Evolutionary conservation across 1,284 basidiomycete species (phyloP).

Genomic region (Waitea zeae): DNA sequence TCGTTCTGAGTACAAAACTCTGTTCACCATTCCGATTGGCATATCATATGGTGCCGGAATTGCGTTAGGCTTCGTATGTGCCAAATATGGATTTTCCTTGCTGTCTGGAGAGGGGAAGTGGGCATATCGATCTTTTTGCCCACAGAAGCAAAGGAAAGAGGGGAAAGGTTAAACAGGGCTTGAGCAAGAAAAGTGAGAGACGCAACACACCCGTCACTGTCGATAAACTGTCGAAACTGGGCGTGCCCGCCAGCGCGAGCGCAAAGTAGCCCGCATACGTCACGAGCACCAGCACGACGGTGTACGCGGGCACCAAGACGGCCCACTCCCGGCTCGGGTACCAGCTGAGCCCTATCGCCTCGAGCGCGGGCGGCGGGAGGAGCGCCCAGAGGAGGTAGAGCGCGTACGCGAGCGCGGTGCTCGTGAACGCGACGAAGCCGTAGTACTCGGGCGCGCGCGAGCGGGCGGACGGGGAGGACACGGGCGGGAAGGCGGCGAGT

Average conservation of each 20-base stretch:
- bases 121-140: constrained; percentile 23
- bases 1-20: constrained; percentile 29
- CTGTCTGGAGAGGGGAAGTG: constrained; percentile 27
- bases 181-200: constrained; percentile 1
- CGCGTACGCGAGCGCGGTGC: constrained; percentile 55
- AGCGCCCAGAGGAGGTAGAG: constrained; percentile 55
- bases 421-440: constrained; percentile 72
- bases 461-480: constrained; percentile 22
- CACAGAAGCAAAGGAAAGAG: constrained; percentile 2
- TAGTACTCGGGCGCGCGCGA: constrained; percentile 71
- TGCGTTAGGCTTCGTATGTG: constrained; percentile 23
- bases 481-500: constrained; percentile 30
- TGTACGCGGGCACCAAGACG: constrained; percentile 68
- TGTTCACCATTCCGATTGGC: constrained; percentile 68
- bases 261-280: constrained; percentile 69
- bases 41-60: constrained; percentile 62
- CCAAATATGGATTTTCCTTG: constrained; percentile 26
- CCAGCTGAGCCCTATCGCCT: constrained; percentile 57
- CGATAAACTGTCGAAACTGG: constrained; percentile 44
- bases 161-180: constrained; percentile 2
- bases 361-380: constrained; percentile 33
- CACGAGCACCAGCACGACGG: constrained; percentile 53
- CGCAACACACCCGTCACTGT: constrained; percentile 30
- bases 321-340: constrained; percentile 91
- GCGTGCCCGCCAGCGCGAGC: constrained; percentile 55